A percentile compares a stretch with the other conserved stretches of the same genome.
phyloP scores from a whole-genome alignment of 75 land plant species.

The Ceratopteris richardii region DNA sequence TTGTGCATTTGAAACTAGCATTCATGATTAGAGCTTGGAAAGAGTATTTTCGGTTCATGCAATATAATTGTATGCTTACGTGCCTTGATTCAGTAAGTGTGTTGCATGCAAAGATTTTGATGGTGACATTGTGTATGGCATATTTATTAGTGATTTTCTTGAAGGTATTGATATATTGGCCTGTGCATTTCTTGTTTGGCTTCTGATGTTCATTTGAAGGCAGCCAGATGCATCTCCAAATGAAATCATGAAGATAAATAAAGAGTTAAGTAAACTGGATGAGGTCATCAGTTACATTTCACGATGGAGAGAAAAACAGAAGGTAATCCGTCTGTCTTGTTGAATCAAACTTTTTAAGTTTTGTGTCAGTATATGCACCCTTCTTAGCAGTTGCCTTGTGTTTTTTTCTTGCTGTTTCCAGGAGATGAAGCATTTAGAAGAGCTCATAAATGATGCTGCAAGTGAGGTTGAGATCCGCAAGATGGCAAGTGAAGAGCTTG shows the following conservation, averaged over 20 bases:
- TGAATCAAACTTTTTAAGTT: background rate
- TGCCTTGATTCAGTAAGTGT: no score
- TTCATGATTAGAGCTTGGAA: no score
- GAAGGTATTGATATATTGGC: no score
- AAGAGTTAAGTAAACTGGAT: conserved; percentile 66
- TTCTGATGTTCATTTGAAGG: conserved; percentile 35
- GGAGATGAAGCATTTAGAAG: conserved; percentile 69
- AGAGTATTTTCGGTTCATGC: no score
- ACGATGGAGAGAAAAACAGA: conserved; percentile 52
- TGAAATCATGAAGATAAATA: conserved; percentile 59
- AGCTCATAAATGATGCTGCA: conserved; percentile 43
- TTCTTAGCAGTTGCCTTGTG: no score
- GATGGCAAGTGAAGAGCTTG: conserved; percentile 66
- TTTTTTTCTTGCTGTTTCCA: conserved; percentile 9
- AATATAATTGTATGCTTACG: no score
- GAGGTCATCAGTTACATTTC: conserved; percentile 42
- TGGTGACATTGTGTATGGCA: no score
- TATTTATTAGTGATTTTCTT: no score
- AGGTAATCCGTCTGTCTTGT: conserved; percentile 42
- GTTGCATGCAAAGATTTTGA: no score
- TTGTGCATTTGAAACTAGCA: no score
- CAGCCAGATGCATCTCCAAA: conserved; percentile 68
- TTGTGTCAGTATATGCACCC: background rate
- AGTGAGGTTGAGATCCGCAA: conserved; percentile 80
- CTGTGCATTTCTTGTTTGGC: background rate